Base-by-base conservation (phyloP, 106 monocot species). In the Acorus gramineus region DNA sequence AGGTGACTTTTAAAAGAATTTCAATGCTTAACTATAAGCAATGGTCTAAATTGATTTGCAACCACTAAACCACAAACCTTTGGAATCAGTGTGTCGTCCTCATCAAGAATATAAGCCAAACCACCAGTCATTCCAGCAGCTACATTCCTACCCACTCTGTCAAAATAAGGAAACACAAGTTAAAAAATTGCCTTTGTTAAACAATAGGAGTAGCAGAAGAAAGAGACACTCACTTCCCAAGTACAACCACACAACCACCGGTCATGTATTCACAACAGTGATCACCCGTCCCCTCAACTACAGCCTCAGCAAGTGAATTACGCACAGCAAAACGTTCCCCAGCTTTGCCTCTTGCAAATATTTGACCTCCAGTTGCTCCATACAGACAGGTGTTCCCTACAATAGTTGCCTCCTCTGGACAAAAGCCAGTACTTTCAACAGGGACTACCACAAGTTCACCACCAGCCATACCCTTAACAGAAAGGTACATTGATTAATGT, bases 61-160 rank as follows among this genome's bases (percentile, higher is more conserved):
- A 28, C 28, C 28, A 28, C 28, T 28, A 28, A 28, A 28, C 28
- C 46, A 55, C 76, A 57, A 67, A 96, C 96, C 96, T 98, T 98
- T 46, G 91, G 85, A 55, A 88, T 77, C 8, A 98, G 79, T 13
- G 85, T 81, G 49, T 86, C 87, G 78, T 91, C 96, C 72, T 98
- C 96, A 73, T 98, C 96, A 56, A 98, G 79, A 48, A 98, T 92
- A 67, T 98, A 92, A 42, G 91, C 82, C 61, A 98, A 67, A 73
- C 96, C 96, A 71, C 96, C 96, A n/a, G 91, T 98, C 96, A 98
- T 98, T 47, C 96, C 96, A 68, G 96, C 91, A 61, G 96, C 91
- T 67, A 98, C 92, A 78, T 98, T 98, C 53, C 96, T 87, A 10
- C 96, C 96, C 58, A 92, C 96, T 66, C 96, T 98, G 69, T 66